Evolutionary conservation across 2,329 filamentous ascomycete species (phyloP).

Genomic region (Lithohypha guttulata): DNA sequence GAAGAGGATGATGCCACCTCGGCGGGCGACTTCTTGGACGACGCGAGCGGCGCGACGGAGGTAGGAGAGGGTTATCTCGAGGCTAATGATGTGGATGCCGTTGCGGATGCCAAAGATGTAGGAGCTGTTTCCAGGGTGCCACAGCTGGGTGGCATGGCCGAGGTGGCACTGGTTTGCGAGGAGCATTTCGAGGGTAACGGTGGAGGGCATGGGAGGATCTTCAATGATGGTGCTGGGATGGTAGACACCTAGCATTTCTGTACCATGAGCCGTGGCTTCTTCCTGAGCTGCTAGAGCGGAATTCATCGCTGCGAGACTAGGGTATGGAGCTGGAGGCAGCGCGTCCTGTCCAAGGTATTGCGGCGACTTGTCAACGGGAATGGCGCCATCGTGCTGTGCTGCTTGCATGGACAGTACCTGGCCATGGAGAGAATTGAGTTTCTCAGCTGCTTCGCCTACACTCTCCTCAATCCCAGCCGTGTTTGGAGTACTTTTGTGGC

Average conservation of each 20-base stretch:
- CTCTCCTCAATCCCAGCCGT: slow-evolving; percentile 5
- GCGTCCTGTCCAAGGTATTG: neutral
- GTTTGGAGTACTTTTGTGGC: slow-evolving; percentile 12
- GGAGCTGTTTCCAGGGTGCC: slow-evolving; percentile 87
- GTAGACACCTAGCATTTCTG: slow-evolving; percentile 8
- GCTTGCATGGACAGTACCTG: slow-evolving; percentile 15
- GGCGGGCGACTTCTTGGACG: slow-evolving; percentile 72
- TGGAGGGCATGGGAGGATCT: slow-evolving; percentile 63
- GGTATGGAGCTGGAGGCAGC: neutral
- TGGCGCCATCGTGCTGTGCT: slow-evolving; percentile 6
- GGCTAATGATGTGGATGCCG: slow-evolving; percentile 83
- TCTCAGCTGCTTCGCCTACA: slow-evolving; percentile 7
- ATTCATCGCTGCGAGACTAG: neutral
- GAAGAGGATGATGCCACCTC: slow-evolving; percentile 78
- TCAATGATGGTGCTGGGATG: slow-evolving; percentile 32
- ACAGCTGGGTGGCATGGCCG: slow-evolving; percentile 79
- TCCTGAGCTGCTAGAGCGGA: neutral
- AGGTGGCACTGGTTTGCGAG: slow-evolving; percentile 80
- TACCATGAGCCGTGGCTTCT: neutral
- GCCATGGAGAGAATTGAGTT: slow-evolving; percentile 12
- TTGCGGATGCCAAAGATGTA: slow-evolving; percentile 89
- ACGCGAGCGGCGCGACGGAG: slow-evolving; percentile 88
- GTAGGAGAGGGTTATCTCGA: slow-evolving; percentile 80
- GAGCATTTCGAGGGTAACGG: slow-evolving; percentile 82
- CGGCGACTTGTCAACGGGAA: neutral